Base-by-base conservation (phyloP, 768 basidiomycete species). In the Pleurotus djamor region DNA sequence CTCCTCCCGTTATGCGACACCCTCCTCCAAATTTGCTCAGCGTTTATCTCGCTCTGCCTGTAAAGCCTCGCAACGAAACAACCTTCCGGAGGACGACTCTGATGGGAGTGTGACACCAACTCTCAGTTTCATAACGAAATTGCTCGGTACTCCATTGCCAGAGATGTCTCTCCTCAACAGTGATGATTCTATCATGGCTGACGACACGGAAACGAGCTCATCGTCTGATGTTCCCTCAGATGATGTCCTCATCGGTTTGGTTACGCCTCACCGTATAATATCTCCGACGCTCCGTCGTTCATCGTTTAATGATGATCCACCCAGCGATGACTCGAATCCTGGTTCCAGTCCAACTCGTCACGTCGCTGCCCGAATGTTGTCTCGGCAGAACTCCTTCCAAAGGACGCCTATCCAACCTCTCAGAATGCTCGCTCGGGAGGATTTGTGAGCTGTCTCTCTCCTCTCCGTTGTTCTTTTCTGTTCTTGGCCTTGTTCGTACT, bases 201-300 rank as follows among this genome's bases (percentile, higher is more conserved):
- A 50, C 34, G 44, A 54, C 3, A 17, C 9, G 38, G 58, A 35
- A 13, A 38, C 57, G 7, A 47, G 45, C 12, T 14, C 47, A 7
- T 57, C 60, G 28, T 37, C 60, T 1, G 72, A 79, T 55, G 67
- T 74, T 10, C 84, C 85, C 2, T 89, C 88, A 3, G 88, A 90
- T 63, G 87, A 91, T 59, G 86, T 89, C 0, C 77, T 79, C 60
- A 60, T 83, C 32, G 87, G 87, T 0, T 86, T 88, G 68, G 85
- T 89, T 14, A 89, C 86, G 0, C 87, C 88, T n/a, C 81, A 82
- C 60, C 85, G 85, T 64, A 69, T 90, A 35, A 81, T 84, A 41
- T 91, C 88, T 6, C 87, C 88, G 5, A 78, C 75, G 17, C 70
- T 81, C 44, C 82, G 77, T 37, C 78, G 80, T 43, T 63, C 69